phyloP scores from a whole-genome alignment of 768 basidiomycete genomes.

The Pleurotus platypus region DNA sequence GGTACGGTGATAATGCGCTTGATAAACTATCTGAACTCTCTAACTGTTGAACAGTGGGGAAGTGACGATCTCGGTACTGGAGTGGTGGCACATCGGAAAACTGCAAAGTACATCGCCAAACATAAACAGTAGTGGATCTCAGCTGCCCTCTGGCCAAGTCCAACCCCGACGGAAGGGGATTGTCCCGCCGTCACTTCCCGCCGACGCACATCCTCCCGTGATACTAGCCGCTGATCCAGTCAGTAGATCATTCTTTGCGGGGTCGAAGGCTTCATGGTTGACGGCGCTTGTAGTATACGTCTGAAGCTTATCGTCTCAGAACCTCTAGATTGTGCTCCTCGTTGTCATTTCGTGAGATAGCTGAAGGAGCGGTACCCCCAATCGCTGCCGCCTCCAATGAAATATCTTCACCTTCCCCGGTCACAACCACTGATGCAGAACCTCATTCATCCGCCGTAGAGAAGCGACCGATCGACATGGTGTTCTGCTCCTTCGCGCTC shows the following conservation, averaged over 20 bases:
- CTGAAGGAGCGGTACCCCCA: slow-evolving; percentile 49
- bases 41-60: slow-evolving; percentile 45
- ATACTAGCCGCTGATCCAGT: slow-evolving; percentile 52
- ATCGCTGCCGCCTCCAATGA: background rate
- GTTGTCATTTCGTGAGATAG: slow-evolving; percentile 61
- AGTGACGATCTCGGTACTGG: slow-evolving; percentile 52
- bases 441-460: slow-evolving; percentile 33
- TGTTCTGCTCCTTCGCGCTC: slow-evolving; percentile 71
- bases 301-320: slow-evolving; percentile 51
- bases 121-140: slow-evolving; percentile 12
- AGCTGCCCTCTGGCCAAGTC: slow-evolving; percentile 15
- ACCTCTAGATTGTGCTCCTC: slow-evolving; percentile 52
- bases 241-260: slow-evolving; percentile 15
- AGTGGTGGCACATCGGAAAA: slow-evolving; percentile 53
- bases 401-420: slow-evolving; percentile 6
- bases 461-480: slow-evolving; percentile 27
- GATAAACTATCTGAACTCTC: no score
- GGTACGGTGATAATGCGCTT: no score
- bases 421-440: background rate
- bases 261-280: background rate
- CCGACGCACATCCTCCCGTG: slow-evolving; percentile 27
- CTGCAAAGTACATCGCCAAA: slow-evolving; percentile 15
- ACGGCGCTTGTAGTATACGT: slow-evolving; percentile 46
- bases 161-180: slow-evolving; percentile 8
- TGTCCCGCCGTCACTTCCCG: slow-evolving; percentile 28